Evolutionary conservation across 1,284 basidiomycete genomes (phyloP), one percentile per base, ranked within the genome.

Genomic region (Rhizopogon hawkerae): DNA sequence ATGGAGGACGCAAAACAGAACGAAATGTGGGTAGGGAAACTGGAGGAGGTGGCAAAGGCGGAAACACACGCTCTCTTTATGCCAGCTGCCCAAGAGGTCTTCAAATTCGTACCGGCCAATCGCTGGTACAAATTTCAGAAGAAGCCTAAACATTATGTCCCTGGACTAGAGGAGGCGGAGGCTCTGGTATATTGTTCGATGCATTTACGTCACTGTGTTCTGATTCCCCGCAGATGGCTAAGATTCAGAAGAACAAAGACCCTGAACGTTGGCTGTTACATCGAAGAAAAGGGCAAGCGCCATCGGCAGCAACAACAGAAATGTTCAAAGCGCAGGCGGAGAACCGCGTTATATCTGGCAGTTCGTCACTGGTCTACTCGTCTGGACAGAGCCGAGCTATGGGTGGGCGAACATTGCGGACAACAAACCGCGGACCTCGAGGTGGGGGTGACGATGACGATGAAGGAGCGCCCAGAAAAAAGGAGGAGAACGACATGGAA

Each of bases 91-190:
- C 79, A 81, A 59, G 76, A 85, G 51, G 74, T 82, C 31, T 92
- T 92, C 75, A 83, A 86, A 61, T 91, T 92, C 66, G 83, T 92
- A 6, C 85, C 89, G 14, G 82, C 86, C 3, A 81, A 90, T 63
- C 76, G 90, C 42, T 92, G 87, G 85, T 93, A 92, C 72, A 89
- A 89, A 66, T 92, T 92, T 62, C 85, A 87, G 68, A 89, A 88
- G 71, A 83, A 81, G 58, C 76, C 85, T 38, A 83, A 81, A 54
- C 81, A 89, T 59, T 73, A 79, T 57, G 73, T 88, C 31, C 80
- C 85, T 38, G 77, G 76, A 45, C 60, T 78, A 36, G 80, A 84
- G 54, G 86, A 89, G 62, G 86, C 86, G 11, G 83, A 86, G 60
- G 74, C 78, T 41, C 71, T 89, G 62, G 89, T 90, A 67, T 61